Percentiles rank a stretch among this genome's conserved stretches.
Conservation (phyloP, 2,329 filamentous ascomycete species). For the Trichoderma sp. region DNA sequence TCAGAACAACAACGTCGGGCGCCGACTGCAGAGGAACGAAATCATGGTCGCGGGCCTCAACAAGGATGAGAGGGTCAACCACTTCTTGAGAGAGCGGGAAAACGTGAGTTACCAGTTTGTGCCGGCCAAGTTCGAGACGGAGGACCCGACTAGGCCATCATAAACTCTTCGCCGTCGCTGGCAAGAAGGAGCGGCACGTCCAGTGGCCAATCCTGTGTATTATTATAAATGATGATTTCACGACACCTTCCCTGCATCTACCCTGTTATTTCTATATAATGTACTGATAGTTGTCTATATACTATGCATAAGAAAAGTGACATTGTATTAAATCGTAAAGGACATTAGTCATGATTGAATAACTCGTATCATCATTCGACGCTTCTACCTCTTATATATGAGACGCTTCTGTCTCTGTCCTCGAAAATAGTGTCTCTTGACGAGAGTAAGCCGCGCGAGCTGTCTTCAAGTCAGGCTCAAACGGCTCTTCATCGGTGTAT, state of each 20-base stretch:
- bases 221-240: constrained; percentile 12
- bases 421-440: constrained; percentile 14
- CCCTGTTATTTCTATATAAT: background rate
- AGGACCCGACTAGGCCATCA: constrained; percentile 22
- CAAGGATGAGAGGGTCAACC: constrained; percentile 70
- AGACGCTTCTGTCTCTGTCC: constrained; percentile 9
- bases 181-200: background rate
- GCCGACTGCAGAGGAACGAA: constrained; percentile 57
- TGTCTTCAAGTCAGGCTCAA: background rate
- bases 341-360: constrained; percentile 16
- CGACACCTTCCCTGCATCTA: background rate
- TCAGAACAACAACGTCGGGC: constrained; percentile 65
- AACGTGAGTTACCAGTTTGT: constrained; percentile 39
- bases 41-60: constrained; percentile 54
- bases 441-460: background rate
- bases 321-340: constrained; percentile 21
- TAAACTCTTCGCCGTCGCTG: background rate
- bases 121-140: constrained; percentile 34
- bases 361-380: background rate
- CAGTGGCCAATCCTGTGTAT: constrained; percentile 1
- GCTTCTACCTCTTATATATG: background rate
- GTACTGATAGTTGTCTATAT: background rate
- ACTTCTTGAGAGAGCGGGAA: constrained; percentile 75
- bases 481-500: background rate
- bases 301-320: background rate